Percentiles rank a stretch among this genome's conserved stretches.
Evolutionary conservation across 257 asterid species (phyloP).

Genomic region (Rhazya stricta): DNA sequence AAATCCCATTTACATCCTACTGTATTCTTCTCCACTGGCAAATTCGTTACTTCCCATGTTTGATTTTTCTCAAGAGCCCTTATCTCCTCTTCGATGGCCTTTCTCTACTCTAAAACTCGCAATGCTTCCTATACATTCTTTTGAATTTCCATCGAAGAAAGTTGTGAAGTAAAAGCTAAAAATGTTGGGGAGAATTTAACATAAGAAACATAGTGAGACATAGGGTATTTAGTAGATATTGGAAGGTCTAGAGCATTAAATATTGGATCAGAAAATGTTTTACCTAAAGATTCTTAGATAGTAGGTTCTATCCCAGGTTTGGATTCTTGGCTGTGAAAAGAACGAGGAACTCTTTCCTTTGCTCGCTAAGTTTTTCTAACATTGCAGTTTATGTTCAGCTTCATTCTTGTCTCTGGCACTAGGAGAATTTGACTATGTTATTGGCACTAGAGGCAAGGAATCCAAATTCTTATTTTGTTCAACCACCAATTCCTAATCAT

Average conservation of each 20-base stretch:
- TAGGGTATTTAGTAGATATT: neutral
- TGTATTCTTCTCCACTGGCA: neutral
- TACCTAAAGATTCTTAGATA: neutral
- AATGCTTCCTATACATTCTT: neutral
- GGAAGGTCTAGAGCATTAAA: neutral
- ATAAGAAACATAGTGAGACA: neutral
- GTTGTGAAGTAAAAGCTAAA: too few relatives aligned
- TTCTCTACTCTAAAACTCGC: neutral
- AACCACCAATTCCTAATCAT: neutral
- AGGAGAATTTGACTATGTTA: neutral
- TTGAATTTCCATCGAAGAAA: neutral
- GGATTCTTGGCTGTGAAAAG: neutral
- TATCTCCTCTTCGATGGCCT: neutral
- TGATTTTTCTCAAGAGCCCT: neutral
- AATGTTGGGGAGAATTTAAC: neutral
- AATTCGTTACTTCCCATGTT: too few relatives aligned
- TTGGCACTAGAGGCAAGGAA: too few relatives aligned
- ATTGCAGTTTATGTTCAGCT: too few relatives aligned
- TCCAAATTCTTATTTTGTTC: too few relatives aligned
- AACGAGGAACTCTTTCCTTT: neutral
- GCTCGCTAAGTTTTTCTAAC: neutral
- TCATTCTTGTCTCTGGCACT: neutral
- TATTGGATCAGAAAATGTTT: neutral
- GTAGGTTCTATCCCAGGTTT: neutral
- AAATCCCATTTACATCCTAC: neutral